Percentiles rank a stretch among this genome's conserved stretches.
Conservation (phyloP, 164 flowering plant species). For the Stephania yunnanensis region DNA sequence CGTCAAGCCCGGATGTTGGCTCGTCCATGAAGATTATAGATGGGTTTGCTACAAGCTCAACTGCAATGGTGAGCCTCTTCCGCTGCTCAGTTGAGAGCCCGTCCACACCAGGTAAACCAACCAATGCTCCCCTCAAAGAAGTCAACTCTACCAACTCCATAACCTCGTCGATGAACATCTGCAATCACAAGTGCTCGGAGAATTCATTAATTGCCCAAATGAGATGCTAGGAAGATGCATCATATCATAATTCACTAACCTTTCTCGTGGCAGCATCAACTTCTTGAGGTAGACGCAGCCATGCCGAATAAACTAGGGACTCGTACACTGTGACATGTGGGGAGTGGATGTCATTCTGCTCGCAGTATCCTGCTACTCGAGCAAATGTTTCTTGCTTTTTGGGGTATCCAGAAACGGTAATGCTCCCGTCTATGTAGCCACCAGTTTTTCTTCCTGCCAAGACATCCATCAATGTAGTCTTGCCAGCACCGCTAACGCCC, state of each 20-base stretch:
- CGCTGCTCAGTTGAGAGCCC: conserved; percentile 54
- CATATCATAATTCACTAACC: conserved; percentile 18
- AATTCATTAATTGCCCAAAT: neutral
- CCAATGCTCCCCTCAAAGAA: conserved; percentile 29
- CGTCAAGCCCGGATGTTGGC: conserved; percentile 53
- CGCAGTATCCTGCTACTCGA: conserved; percentile 48
- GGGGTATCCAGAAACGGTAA: conserved; percentile 38
- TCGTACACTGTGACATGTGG: conserved; percentile 48
- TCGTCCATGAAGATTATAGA: conserved; percentile 54
- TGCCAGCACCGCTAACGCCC: conserved; percentile 60
- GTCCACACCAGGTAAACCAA: conserved; percentile 40
- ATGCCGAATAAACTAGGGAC: conserved; percentile 44
- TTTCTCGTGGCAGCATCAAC: conserved; percentile 35
- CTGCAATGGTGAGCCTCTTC: conserved; percentile 47
- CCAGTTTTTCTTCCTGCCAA: conserved; percentile 46
- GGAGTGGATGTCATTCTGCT: conserved; percentile 50
- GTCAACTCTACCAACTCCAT: conserved; percentile 46
- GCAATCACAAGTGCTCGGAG: conserved; percentile 1
- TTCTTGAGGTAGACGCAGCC: conserved; percentile 42
- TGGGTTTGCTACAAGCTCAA: conserved; percentile 50
- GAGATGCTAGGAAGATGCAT: neutral
- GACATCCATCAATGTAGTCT: conserved; percentile 51
- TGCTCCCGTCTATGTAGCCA: conserved; percentile 40
- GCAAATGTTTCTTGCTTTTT: conserved; percentile 50
- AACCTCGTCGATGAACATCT: conserved; percentile 49